Evolutionary conservation across 345 rosid genomes (phyloP), one percentile per base, ranked within the genome.

Genomic region (Melaleuca quinquenervia): DNA sequence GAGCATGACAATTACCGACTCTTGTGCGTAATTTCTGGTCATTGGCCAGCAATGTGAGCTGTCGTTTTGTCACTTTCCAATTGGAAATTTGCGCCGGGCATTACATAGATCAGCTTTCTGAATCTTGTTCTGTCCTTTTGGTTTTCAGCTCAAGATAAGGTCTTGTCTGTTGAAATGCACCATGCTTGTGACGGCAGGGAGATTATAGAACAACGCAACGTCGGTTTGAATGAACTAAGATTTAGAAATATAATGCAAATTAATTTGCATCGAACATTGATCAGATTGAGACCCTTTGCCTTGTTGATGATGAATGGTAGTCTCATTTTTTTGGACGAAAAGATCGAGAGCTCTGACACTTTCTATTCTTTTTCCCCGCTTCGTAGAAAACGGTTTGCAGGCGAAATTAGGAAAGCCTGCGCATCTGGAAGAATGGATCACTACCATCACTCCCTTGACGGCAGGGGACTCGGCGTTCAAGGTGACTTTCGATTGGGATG

Each of bases 401-500:
- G 93, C 90, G 50, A 91, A 88, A 82, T 55, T 90, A 22, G 91
- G 92, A 82, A 51, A 88, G 64, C 87, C 88, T 24, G 89, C 90
- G 21, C 49, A 84, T 55, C 70, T 91, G 78, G 92, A 89, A 84
- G 84, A 89, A 16, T 90, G 91, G 92, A 54, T 64, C 58, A 82
- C 89, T 12, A 84, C 83, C 32, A n/a, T 44, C 60, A 53, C 84
- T 76, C 52, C 90, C 44, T 27, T 88, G 52, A 87, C 87, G 11
- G 85, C 90, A 6, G 91, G 91, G 7, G 91, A 91, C 36, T 84
- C 92, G 6, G 88, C 86, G 16, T 91, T 50, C 86, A 75, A 64
- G 11, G 88, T 91, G 44, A 85, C 88, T 12, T 91, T 91, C 32
- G 90, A 90, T 27, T 87, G 92, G 90, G 86, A 90, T 5, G 84